Base-by-base conservation (phyloP, 2,329 filamentous ascomycete species). In the Neonectria punicea region DNA sequence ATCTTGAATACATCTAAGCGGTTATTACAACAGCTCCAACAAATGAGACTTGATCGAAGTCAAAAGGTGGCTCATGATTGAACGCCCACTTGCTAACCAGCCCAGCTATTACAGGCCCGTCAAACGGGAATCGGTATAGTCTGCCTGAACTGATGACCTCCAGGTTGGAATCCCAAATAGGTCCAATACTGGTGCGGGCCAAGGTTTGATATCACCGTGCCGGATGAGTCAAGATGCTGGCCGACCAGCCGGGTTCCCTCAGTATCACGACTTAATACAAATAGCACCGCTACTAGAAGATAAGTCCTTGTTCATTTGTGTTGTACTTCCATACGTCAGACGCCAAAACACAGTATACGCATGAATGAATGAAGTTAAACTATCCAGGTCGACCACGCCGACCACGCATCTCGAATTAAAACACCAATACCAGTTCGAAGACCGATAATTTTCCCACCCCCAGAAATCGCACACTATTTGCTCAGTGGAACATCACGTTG, bases 161-260 rank as follows among this genome's bases (percentile, higher is more conserved):
- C n/a, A 70, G 67, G 65, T 63, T 65, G 14, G 63, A 36, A 25
- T 49, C 44, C 50, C 41, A 10, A 41, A 22, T 30, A 36, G 16
- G 32, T 50, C 56, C 34, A 58, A 54, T 55, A 25, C 18, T 57
- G 55, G 39, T 43, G 50, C 11, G 36, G 43, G 20, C 25, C 13
- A n/a, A 47, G 53, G 34, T 44, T 50, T 18, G 60, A 57, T 51
- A 50, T 49, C 20, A 62, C 51, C 20, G 36, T 8, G 49, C 56
- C 59, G 56, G n/a, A 46, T 69, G 62, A 66, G 58, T 64, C 67
- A 63, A 39, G 43, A 14, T 36, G 22, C 22, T 22, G 3, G 41
- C 18, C 32, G 22, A 25, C 28, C 32, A 47, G 47, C 22, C 7
- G 36, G 22, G 22, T 22, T 16, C 4, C 30, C 60, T 50, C 30